Evolutionary conservation across 2,329 filamentous ascomycete species (phyloP).

Genomic region (Alternaria panax): DNA sequence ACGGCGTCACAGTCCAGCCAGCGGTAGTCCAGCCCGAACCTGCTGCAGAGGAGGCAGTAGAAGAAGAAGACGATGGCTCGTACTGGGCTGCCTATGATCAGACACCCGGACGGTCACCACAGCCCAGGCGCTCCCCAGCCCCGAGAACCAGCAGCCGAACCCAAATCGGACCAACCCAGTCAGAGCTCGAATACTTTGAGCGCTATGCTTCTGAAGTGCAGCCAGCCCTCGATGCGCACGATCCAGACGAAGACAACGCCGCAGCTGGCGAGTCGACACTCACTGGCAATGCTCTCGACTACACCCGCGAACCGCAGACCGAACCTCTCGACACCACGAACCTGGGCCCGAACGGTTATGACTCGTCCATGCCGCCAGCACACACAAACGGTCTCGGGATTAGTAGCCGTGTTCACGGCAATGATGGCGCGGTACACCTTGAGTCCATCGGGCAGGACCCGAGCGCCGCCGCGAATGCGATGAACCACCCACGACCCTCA

Average conservation of each 20-base stretch:
- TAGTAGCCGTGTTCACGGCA: conserved; percentile 6
- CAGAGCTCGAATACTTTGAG: conserved; percentile 77
- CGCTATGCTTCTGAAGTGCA: conserved; percentile 78
- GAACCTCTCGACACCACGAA: conserved; percentile 54
- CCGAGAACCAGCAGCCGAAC: conserved; percentile 55
- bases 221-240: conserved; percentile 80
- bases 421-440: conserved; percentile 31
- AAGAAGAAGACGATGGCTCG: conserved; percentile 73
- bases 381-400: conserved; percentile 19
- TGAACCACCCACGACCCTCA: conserved; percentile 47
- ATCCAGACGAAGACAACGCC: conserved; percentile 72
- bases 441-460: conserved; percentile 32
- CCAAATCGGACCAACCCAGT: conserved; percentile 45
- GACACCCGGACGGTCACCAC: conserved; percentile 59
- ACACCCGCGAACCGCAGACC: conserved; percentile 52
- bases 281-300: conserved; percentile 58
- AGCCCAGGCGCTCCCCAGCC: conserved; percentile 67
- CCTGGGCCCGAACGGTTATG: conserved; percentile 40
- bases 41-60: conserved; percentile 17
- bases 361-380: conserved; percentile 40
- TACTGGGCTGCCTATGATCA: conserved; percentile 84
- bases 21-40: conserved; percentile 20
- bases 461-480: conserved; percentile 33
- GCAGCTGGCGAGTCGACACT: conserved; percentile 60
- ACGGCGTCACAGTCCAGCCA: conserved; percentile 23